Evolutionary conservation across 371 early-diverging fungal genomes (phyloP), one percentile per base, ranked within the genome.

Genomic region (Lichtheimia corymbifera): DNA sequence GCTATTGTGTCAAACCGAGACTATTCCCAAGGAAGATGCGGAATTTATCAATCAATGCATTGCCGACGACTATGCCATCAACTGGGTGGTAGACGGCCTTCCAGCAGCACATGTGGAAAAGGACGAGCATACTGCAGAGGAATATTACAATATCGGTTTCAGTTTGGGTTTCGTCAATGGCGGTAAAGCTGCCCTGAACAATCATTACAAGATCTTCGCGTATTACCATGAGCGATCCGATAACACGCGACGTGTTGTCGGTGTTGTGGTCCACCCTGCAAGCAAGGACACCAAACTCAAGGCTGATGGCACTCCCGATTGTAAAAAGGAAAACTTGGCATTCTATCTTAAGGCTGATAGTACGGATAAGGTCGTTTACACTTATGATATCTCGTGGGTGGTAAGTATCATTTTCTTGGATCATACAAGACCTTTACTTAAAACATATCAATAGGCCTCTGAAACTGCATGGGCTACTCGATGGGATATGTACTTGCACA

Each of bases 401-500:
- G 91, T 91, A 83, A 61, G 72, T 62, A 27, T 14, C 17, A 35
- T 28, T 24, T 55, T 14, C 35, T 42, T 13, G 50, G 2, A 55
- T 30, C 47, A 51, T 27, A 22, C 45, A 20, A 41, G n/a, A 50
- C 20, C 0, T 40, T n/a, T 20, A 24, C 14, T 49, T 1, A 13
- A 9, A 55, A n/a, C 55, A 4, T 50, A 41, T 49, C 13, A 12
- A 45, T 61, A 88, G 84, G 42, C 54, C n/a, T 87, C 90, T 2
- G 65, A 68, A 7, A 89, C 83, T 18, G 77, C 90, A 24, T 97
- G 97, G 97, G 94, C 91, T 11, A 96, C 96, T 4, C 88, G 97
- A 44, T 97, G 97, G 97, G 96, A 96, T 76, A 83, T 81, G 63
- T 97, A 96, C 72, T 62, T 98, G 58, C 77, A 90, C 52, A 85